Conservation (phyloP, 495 filamentous ascomycete genomes). For the Daldinia childiae region DNA sequence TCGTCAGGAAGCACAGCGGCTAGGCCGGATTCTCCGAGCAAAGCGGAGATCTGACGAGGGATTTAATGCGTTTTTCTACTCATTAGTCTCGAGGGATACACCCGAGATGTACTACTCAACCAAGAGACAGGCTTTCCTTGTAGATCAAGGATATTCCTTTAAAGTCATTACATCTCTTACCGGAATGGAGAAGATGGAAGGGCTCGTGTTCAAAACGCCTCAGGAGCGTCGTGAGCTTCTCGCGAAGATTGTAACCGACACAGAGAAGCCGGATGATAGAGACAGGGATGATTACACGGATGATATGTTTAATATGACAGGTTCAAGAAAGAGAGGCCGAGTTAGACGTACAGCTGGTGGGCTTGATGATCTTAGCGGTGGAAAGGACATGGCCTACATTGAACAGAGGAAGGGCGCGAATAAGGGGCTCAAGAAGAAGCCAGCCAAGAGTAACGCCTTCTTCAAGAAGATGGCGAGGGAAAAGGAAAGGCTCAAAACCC, state of each 20-base stretch:
- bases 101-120: conserved; percentile 98
- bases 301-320: conserved; percentile 77
- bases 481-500: conserved; percentile 51
- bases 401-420: conserved; percentile 86
- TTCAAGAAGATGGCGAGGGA: conserved; percentile 88
- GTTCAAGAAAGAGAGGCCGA: conserved; percentile 61
- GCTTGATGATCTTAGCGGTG: conserved; percentile 84
- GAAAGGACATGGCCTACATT: conserved; percentile 95
- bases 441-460: conserved; percentile 60
- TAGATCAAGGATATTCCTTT: conserved; percentile 99
- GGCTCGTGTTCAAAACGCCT: conserved; percentile 81
- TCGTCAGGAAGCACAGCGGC: conserved; percentile 93
- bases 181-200: conserved; percentile 84
- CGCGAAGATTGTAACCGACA: conserved; percentile 90
- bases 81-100: conserved; percentile 94
- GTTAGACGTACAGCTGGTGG: conserved; percentile 84
- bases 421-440: conserved; percentile 75
- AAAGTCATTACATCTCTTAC: conserved; percentile 98
- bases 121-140: conserved; percentile 96
- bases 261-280: conserved; percentile 75
- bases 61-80: conserved; percentile 99
- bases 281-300: conserved; percentile 83
- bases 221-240: conserved; percentile 88
- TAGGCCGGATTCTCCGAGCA: conserved; percentile 93
- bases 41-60: conserved; percentile 98